A percentile compares a stretch with the other conserved stretches of the same genome.
These are phyloP conservation scores for Trametes meyenii DNA, from an alignment of 768 basidiomycete genomes.

Conservation along the genomic window DNA sequence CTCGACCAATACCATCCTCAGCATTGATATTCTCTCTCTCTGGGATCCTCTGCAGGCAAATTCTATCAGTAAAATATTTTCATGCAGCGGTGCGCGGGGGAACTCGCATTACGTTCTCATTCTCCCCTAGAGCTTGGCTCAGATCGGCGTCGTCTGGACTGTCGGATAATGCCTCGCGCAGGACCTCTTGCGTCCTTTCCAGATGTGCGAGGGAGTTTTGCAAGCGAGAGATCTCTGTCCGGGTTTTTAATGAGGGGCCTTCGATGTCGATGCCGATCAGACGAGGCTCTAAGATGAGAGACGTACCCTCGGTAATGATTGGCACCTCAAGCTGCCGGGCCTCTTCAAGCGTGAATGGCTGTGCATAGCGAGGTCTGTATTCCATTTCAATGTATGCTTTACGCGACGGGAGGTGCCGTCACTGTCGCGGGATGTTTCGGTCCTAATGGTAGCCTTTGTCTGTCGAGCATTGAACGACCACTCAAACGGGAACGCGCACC, in stretches of 20 bases:
- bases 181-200: slow-evolving; percentile 58
- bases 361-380: slow-evolving; percentile 64
- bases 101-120: slow-evolving; percentile 69
- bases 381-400: slow-evolving; percentile 47
- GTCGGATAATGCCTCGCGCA: slow-evolving; percentile 49
- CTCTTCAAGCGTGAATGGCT: slow-evolving; percentile 74
- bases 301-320: slow-evolving; percentile 70
- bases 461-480: neutral
- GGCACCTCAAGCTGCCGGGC: slow-evolving; percentile 66
- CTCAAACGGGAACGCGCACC: neutral
- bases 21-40: slow-evolving; percentile 70
- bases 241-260: neutral
- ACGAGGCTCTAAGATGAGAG: neutral
- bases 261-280: neutral
- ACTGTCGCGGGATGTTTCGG: neutral
- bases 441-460: neutral
- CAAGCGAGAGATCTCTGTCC: slow-evolving; percentile 72
- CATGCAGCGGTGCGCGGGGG: neutral
- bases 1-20: slow-evolving; percentile 63
- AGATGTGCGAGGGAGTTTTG: slow-evolving; percentile 71
- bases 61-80: neutral
- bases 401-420: neutral
- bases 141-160: slow-evolving; percentile 57
- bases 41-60: slow-evolving; percentile 58
- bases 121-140: slow-evolving; percentile 65